Evolutionary conservation across 176 grass and related monocot species (phyloP).

Genomic region (Eleusine indica): DNA sequence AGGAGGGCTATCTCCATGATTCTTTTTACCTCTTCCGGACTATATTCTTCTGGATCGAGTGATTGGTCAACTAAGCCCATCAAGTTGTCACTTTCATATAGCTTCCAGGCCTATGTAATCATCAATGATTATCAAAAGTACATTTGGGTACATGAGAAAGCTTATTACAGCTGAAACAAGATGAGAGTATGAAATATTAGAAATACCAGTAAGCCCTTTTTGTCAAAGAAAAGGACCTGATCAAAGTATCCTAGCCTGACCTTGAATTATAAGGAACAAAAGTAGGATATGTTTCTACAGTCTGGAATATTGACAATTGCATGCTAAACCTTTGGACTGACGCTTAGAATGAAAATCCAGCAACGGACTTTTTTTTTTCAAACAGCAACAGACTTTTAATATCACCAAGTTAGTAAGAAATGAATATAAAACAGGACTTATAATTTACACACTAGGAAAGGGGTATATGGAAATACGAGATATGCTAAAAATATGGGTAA

Average conservation of each 20-base stretch:
- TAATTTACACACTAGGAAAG: not conserved
- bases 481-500: conserved; percentile 19
- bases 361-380: not conserved
- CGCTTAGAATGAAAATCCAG: conserved; percentile 27
- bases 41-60: conserved; percentile 64
- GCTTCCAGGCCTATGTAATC: conserved; percentile 64
- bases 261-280: conserved; percentile 14
- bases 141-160: conserved; percentile 24
- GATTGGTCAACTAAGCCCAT: conserved; percentile 60
- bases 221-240: conserved; percentile 1
- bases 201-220: not conserved
- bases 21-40: conserved; percentile 55
- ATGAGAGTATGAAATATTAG: conserved; percentile 18
- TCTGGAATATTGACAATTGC: conserved; percentile 9
- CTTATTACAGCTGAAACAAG: conserved; percentile 17
- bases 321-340: conserved; percentile 19
- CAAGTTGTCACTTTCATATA: conserved; percentile 63
- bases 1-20: conserved; percentile 73
- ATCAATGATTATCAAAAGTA: conserved; percentile 21
- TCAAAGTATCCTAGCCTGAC: conserved; percentile 29
- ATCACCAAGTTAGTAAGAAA: conserved; percentile 21
- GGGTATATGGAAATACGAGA: conserved; percentile 32
- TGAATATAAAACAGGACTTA: conserved; percentile 8
- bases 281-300: conserved; percentile 8
- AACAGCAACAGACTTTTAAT: not conserved